Conservation (phyloP, 768 basidiomycete species). For the Kwoniella dendrophila region DNA sequence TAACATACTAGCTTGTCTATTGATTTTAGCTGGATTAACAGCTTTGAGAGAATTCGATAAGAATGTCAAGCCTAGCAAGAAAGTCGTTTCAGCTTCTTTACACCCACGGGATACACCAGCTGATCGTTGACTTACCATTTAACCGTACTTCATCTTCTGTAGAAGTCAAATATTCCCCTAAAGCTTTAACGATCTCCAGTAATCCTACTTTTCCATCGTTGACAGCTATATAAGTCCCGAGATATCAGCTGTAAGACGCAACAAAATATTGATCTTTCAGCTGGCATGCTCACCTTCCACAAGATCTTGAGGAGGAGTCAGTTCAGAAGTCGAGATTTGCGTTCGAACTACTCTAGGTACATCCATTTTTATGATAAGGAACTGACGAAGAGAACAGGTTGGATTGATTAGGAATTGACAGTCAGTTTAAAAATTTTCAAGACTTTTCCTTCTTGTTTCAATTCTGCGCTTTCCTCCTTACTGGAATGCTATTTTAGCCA, state of each 20-base stretch:
- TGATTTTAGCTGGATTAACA: slow-evolving; percentile 68
- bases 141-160: slow-evolving; percentile 76
- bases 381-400: too few species aligned
- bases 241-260: neutral
- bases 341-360: slow-evolving; percentile 50
- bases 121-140: slow-evolving; percentile 64
- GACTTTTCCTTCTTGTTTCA: too few species aligned
- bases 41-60: slow-evolving; percentile 70
- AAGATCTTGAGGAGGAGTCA: slow-evolving; percentile 49
- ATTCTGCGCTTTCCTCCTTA: too few species aligned
- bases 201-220: slow-evolving; percentile 65
- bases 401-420: too few species aligned
- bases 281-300: slow-evolving; percentile 41
- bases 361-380: too few species aligned
- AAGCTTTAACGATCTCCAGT: slow-evolving; percentile 77
- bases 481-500: too few species aligned
- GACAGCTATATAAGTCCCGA: slow-evolving; percentile 57
- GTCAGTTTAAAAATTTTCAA: too few species aligned
- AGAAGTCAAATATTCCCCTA: slow-evolving; percentile 84
- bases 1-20: slow-evolving; percentile 76
- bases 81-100: neutral
- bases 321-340: slow-evolving; percentile 50
- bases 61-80: slow-evolving; percentile 72
- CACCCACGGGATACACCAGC: neutral
- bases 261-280: neutral